Conservation (phyloP, 2,329 filamentous ascomycete genomes). For the Trichoderma sp. region DNA sequence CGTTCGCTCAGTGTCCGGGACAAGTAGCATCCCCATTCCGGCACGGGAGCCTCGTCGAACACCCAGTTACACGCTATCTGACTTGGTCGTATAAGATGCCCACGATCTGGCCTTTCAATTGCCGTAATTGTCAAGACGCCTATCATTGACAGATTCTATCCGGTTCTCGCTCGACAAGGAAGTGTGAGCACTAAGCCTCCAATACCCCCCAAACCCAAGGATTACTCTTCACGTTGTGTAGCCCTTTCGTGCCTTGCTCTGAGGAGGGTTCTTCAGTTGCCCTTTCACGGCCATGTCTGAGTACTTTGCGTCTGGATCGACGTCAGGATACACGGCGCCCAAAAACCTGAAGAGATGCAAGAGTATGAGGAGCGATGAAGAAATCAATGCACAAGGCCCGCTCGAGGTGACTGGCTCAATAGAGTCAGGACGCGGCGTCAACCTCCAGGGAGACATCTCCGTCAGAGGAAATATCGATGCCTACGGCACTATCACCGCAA, state of each 20-base stretch:
- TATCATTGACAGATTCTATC: conserved; percentile 11
- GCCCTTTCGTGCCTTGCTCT: neutral
- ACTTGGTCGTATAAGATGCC: conserved; percentile 23
- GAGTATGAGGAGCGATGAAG: conserved; percentile 46
- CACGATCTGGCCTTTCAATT: neutral
- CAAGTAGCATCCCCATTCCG: neutral
- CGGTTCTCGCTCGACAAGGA: conserved; percentile 12
- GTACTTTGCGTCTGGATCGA: conserved; percentile 33
- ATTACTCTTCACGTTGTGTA: neutral
- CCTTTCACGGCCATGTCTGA: conserved; percentile 30
- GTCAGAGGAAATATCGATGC: conserved; percentile 50
- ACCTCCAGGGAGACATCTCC: conserved; percentile 47
- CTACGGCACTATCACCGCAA: conserved; percentile 47
- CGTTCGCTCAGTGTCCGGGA: neutral
- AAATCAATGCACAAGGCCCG: conserved; percentile 46
- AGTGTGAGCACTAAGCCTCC: conserved; percentile 18
- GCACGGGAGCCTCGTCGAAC: neutral
- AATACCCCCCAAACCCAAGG: neutral
- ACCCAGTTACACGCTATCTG: conserved; percentile 9
- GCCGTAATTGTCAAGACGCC: conserved; percentile 2
- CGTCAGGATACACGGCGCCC: conserved; percentile 29
- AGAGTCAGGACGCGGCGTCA: conserved; percentile 48
- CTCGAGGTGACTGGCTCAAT: conserved; percentile 52
- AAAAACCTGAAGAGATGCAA: conserved; percentile 37
- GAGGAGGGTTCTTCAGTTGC: neutral